Percentiles rank a stretch among this genome's conserved stretches.
These are phyloP conservation scores for Solanum hybrid DNA, from an alignment of 305 asterid species.

Conservation along the genomic window DNA sequence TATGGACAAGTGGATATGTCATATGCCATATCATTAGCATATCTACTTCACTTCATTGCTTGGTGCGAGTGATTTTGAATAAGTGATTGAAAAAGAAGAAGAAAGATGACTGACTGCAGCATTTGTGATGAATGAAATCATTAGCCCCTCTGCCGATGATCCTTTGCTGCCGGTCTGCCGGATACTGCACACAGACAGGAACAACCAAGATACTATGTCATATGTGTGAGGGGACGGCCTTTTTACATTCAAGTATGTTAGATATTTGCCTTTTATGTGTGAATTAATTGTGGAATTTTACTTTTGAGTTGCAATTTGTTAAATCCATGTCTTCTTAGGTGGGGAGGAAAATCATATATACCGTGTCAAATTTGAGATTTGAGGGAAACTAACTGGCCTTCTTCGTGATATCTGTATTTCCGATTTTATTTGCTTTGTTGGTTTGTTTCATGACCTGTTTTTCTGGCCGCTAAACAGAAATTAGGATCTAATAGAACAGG, in stretches of 20 bases:
- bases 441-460: not conserved
- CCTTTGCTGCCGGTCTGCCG: not conserved
- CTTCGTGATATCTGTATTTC: not conserved
- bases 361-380: not conserved
- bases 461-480: not conserved
- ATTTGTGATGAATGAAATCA: not conserved
- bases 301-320: not conserved
- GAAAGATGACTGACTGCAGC: not conserved
- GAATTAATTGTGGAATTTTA: no score
- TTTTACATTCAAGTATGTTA: not conserved
- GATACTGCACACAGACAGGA: not conserved
- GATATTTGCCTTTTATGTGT: not conserved
- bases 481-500: no score
- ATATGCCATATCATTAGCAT: not conserved
- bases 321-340: no score
- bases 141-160: not conserved
- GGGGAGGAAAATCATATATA: not conserved
- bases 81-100: not conserved
- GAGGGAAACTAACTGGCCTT: not conserved
- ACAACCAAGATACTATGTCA: not conserved
- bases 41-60: not conserved
- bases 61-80: not conserved
- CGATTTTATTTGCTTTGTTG: not conserved
- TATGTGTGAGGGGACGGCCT: not conserved
- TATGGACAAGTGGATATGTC: not conserved